These are phyloP conservation scores for Thalassiosira pacifica DNA, from an alignment of 352 stramenopile genomes.

Conservation along the genomic window DNA sequence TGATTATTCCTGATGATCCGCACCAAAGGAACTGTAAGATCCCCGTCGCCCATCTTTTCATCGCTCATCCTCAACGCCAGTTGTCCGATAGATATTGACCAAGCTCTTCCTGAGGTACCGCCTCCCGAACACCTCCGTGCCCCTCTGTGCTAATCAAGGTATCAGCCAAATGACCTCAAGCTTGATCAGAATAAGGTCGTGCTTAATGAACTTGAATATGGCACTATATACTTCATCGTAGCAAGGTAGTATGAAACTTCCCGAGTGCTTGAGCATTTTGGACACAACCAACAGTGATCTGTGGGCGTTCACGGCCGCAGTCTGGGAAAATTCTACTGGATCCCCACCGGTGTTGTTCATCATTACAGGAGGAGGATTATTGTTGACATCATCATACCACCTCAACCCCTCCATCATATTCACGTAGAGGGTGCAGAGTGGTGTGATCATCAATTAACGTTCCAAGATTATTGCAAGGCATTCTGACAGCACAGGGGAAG, in stretches of 20 bases:
- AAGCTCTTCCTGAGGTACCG: slow-evolving; percentile 90
- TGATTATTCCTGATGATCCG: slow-evolving; percentile 77
- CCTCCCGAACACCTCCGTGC: slow-evolving; percentile 92
- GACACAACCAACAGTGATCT: slow-evolving; percentile 95
- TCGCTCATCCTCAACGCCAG: slow-evolving; percentile 92
- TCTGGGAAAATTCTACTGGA: slow-evolving; percentile 4
- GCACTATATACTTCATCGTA: slow-evolving; percentile 96
- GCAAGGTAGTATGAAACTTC: slow-evolving; percentile 96
- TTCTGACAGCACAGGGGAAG: slow-evolving; percentile 14
- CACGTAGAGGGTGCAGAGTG: slow-evolving; percentile 82
- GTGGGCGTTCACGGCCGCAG: slow-evolving; percentile 78
- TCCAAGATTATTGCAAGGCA: slow-evolving; percentile 86
- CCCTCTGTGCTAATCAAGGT: slow-evolving; percentile 94
- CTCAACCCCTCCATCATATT: slow-evolving; percentile 79
- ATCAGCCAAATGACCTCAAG: slow-evolving; percentile 90
- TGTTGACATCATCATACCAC: slow-evolving; percentile 12
- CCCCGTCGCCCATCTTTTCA: slow-evolving; percentile 88
- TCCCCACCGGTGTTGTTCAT: not conserved
- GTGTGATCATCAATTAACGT: slow-evolving; percentile 71
- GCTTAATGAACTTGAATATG: slow-evolving; percentile 93
- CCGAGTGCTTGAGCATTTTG: slow-evolving; percentile 94
- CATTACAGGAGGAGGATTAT: not conserved
- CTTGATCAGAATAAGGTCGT: slow-evolving; percentile 91
- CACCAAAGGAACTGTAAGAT: slow-evolving; percentile 70
- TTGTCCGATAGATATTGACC: slow-evolving; percentile 92